These are phyloP conservation scores for Heteromeles arbutifolia DNA, from an alignment of 306 rosid species.

Conservation along the genomic window DNA sequence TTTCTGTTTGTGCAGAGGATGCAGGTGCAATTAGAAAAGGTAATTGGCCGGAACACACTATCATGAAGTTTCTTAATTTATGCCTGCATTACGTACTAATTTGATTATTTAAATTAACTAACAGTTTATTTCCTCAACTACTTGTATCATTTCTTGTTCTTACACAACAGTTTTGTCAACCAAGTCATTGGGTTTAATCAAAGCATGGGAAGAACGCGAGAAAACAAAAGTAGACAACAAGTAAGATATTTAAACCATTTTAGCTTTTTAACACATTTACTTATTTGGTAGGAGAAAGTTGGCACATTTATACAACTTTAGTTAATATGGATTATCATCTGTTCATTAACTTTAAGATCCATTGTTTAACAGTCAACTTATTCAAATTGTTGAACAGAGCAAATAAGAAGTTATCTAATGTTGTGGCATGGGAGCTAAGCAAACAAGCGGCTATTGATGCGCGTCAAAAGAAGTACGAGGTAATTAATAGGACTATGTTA, in stretches of 20 bases:
- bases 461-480: constrained; percentile 6
- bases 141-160: background rate
- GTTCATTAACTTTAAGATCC: background rate
- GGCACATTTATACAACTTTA: background rate
- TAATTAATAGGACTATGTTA: background rate
- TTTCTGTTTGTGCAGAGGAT: background rate
- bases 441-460: constrained; percentile 4
- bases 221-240: constrained; percentile 1
- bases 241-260: background rate
- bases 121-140: background rate
- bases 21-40: background rate
- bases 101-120: background rate
- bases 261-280: background rate
- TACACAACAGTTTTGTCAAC: constrained; percentile 2
- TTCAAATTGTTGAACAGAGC: background rate
- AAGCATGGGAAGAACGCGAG: constrained; percentile 8
- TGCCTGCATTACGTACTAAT: background rate
- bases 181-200: background rate
- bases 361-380: background rate
- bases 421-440: constrained; percentile 4
- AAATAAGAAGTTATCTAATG: constrained; percentile 3
- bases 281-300: background rate
- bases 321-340: background rate
- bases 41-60: background rate
- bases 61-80: background rate